Evolutionary conservation across 345 rosid genomes (phyloP), one percentile per base, ranked within the genome.

Genomic region (Aquilaria sinensis): DNA sequence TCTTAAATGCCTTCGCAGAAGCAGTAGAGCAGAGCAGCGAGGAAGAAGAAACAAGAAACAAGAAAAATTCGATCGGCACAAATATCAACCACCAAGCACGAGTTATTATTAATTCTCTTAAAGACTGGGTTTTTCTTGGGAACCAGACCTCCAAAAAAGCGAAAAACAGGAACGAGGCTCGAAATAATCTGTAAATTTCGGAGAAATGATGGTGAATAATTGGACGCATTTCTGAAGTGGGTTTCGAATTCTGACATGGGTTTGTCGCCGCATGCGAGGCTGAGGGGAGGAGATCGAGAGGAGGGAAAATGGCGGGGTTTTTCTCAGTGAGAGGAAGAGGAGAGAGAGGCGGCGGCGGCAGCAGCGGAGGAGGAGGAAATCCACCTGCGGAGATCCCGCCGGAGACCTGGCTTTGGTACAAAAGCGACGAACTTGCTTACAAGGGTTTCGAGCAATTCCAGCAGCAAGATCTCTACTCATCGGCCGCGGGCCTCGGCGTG

Each of bases 391-490:
- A 37, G 43, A 37, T 75, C 51, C 72, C 71, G 30, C 64, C 73
- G 58, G 86, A 81, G 15, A 57, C 73, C 72, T 78, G 83, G 83
- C 77, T 72, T 45, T 81, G 83, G 74, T 62, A 54, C 70, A 37
- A 37, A 37, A 37, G 43, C 43, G 43, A 37, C 43, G 43, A 37
- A 37, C 43, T 37, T 37, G 43, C 43, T 37, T 37, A 37, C 43
- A 37, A 37, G 43, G 43, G 43, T 37, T 37, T 37, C 29, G 74
- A 74, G 53, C 77, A 67, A 47, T 80, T 75, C 59, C 80, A 80
- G 12, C 84, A 80, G 13, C 83, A 81, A 64, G 86, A 81, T 76
- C 86, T 81, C 60, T 81, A 78, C 83, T 67, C 83, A 8, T 76
- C 86, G 3, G 83, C 86, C 5, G 81, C 77, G 6, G 81, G 86